phyloP scores from a whole-genome alignment of 768 basidiomycete genomes.

The Trametes elegans region DNA sequence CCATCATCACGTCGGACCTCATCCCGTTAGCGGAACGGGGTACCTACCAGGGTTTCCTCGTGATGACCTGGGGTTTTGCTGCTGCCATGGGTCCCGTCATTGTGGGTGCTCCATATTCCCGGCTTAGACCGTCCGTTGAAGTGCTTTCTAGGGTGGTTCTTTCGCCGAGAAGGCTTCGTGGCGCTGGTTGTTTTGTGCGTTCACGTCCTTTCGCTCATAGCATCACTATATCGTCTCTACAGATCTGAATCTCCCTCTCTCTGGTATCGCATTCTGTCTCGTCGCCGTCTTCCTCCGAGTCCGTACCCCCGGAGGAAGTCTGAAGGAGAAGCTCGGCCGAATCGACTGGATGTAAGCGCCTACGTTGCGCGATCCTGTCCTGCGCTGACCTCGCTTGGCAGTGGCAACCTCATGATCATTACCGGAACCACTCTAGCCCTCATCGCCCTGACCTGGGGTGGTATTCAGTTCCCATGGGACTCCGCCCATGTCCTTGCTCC shows the following conservation, averaged over 20 bases:
- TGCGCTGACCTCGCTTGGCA: conserved; percentile 11
- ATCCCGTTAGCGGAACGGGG: conserved; percentile 27
- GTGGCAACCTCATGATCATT: conserved; percentile 36
- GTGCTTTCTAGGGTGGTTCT: conserved; percentile 25
- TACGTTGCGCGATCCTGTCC: conserved; percentile 13
- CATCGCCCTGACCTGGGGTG: conserved; percentile 42
- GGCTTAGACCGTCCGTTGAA: no score
- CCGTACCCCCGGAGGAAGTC: conserved; percentile 26
- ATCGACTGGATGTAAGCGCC: conserved; percentile 37
- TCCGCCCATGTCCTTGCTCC: conserved; percentile 40
- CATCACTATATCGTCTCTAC: no score
- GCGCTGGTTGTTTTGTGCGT: conserved; percentile 20
- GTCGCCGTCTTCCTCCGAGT: not conserved
- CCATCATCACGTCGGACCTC: conserved; percentile 26
- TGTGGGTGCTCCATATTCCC: not conserved
- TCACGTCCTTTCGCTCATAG: not conserved
- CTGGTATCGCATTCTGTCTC: not conserved
- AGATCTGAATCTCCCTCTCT: conserved; percentile 31
- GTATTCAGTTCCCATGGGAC: conserved; percentile 37
- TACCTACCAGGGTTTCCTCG: conserved; percentile 30
- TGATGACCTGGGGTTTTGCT: conserved; percentile 10
- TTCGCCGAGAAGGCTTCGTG: conserved; percentile 14
- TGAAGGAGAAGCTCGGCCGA: conserved; percentile 26
- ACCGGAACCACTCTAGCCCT: conserved; percentile 30
- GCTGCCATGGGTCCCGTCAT: conserved; percentile 28